These are phyloP conservation scores for Nannizziopsis barbatae DNA, from an alignment of 2,329 filamentous ascomycete species.

Conservation along the genomic window DNA sequence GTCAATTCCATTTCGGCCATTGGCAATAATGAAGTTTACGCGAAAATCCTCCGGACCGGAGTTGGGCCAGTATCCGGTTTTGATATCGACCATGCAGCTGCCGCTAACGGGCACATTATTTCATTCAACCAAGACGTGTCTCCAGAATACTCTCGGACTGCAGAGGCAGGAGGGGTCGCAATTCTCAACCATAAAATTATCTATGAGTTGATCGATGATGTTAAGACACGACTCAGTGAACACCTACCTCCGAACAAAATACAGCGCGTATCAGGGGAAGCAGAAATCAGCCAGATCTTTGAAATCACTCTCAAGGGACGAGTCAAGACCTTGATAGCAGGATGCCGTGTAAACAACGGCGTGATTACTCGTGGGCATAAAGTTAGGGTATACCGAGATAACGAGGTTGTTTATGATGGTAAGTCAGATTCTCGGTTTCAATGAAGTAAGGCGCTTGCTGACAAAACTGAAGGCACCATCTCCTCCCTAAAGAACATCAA, in stretches of 20 bases:
- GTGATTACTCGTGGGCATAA: conserved; percentile 51
- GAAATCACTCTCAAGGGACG: conserved; percentile 67
- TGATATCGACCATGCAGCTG: conserved; percentile 77
- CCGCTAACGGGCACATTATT: conserved; percentile 63
- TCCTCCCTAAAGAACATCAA: conserved; percentile 81
- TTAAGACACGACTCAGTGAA: conserved; percentile 52
- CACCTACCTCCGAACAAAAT: conserved; percentile 56
- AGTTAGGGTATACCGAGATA: conserved; percentile 60
- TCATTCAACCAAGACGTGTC: conserved; percentile 73
- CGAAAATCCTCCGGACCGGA: conserved; percentile 63
- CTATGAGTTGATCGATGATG: conserved; percentile 41
- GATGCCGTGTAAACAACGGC: conserved; percentile 78
- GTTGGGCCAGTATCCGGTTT: conserved; percentile 73
- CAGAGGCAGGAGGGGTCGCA: conserved; percentile 58
- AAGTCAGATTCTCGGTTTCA: conserved; percentile 30
- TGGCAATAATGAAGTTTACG: conserved; percentile 71
- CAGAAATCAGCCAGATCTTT: conserved; percentile 73
- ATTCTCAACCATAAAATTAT: conserved; percentile 70
- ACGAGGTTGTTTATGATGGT: conserved; percentile 72
- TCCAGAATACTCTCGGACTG: conserved; percentile 55
- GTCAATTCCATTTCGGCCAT: conserved; percentile 63
- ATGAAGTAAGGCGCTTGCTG: background rate
- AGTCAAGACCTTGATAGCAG: conserved; percentile 64
- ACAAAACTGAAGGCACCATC: conserved; percentile 52
- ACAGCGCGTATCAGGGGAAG: conserved; percentile 70